Evolutionary conservation across 2,329 filamentous ascomycete genomes (phyloP).

Genomic region (Penicillium thymicola): DNA sequence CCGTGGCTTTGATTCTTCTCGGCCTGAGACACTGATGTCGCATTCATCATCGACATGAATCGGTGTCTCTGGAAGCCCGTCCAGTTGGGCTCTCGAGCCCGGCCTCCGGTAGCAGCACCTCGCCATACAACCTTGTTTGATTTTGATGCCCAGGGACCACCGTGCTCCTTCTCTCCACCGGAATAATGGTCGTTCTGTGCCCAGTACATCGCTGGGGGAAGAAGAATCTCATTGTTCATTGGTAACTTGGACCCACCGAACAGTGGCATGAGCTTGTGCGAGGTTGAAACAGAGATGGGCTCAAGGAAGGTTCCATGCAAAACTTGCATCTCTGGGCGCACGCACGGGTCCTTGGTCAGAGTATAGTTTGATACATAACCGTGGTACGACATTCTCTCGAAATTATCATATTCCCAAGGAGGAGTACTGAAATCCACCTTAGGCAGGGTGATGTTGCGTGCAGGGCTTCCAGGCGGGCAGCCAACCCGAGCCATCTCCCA

Average conservation of each 20-base stretch:
- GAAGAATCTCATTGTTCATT: slow-evolving; percentile 52
- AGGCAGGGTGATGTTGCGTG: slow-evolving; percentile 21
- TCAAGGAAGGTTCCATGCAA: slow-evolving; percentile 50
- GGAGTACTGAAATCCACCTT: slow-evolving; percentile 36
- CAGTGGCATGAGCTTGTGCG: slow-evolving; percentile 46
- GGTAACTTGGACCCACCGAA: slow-evolving; percentile 51
- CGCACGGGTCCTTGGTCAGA: slow-evolving; percentile 44
- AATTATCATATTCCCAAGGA: slow-evolving; percentile 26
- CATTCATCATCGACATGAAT: slow-evolving; percentile 70
- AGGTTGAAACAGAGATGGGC: slow-evolving; percentile 46
- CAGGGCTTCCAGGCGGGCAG: slow-evolving; percentile 29
- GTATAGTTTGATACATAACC: slow-evolving; percentile 51
- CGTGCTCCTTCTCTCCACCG: slow-evolving; percentile 37
- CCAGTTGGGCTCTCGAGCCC: slow-evolving; percentile 58
- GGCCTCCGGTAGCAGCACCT: slow-evolving; percentile 48
- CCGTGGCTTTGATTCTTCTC: slow-evolving; percentile 42
- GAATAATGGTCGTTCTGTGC: slow-evolving; percentile 44
- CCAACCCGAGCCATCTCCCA: slow-evolving; percentile 44
- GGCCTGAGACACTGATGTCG: slow-evolving; percentile 53
- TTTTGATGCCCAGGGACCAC: slow-evolving; percentile 44
- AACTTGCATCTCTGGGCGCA: slow-evolving; percentile 44
- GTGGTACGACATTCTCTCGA: slow-evolving; percentile 35
- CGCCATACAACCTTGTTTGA: slow-evolving; percentile 45
- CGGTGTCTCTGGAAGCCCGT: slow-evolving; percentile 71
- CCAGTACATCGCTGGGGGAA: slow-evolving; percentile 52